Evolutionary conservation across 2,329 filamentous ascomycete genomes (phyloP).

Genomic region (Raffaelea arxii): DNA sequence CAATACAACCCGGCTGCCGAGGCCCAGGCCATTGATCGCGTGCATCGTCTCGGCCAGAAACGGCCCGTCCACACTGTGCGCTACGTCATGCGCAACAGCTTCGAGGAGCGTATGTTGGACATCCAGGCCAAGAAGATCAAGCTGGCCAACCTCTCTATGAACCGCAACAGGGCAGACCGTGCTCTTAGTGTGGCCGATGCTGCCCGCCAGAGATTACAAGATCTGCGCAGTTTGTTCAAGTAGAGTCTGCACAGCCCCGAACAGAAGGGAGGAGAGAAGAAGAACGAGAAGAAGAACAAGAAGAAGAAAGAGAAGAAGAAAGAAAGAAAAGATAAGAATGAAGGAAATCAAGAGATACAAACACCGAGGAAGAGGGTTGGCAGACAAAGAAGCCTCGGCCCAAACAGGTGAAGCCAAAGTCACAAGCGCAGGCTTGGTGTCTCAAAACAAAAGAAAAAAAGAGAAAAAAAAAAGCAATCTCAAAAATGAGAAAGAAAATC

Average conservation of each 20-base stretch:
- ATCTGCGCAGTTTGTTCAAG: slow-evolving; percentile 46
- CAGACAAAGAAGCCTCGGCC: too few species aligned
- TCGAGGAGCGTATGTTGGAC: slow-evolving; percentile 88
- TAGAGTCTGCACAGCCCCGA: too few species aligned
- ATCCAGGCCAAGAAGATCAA: slow-evolving; percentile 90
- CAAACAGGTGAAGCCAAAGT: too few species aligned
- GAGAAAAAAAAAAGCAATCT: too few species aligned
- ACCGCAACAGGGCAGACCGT: slow-evolving; percentile 17
- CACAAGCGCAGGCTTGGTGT: too few species aligned
- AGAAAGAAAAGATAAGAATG: neutral
- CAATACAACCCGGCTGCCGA: slow-evolving; percentile 96
- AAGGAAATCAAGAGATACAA: too few species aligned
- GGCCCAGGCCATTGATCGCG: slow-evolving; percentile 86
- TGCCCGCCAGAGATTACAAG: slow-evolving; percentile 28
- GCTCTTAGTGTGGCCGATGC: slow-evolving; percentile 35
- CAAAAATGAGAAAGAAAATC: too few species aligned
- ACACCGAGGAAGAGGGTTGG: too few species aligned
- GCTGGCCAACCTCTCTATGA: slow-evolving; percentile 59
- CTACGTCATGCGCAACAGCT: slow-evolving; percentile 82
- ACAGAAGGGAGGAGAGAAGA: neutral
- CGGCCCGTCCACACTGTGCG: slow-evolving; percentile 78
- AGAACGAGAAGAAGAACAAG: neutral
- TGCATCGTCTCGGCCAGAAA: slow-evolving; percentile 84
- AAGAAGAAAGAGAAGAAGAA: neutral
- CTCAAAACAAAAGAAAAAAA: too few species aligned